A percentile compares a stretch with the other conserved stretches of the same genome.
phyloP scores from a whole-genome alignment of 2,329 filamentous ascomycete species.

The Alternaria hordeiaustralica region DNA sequence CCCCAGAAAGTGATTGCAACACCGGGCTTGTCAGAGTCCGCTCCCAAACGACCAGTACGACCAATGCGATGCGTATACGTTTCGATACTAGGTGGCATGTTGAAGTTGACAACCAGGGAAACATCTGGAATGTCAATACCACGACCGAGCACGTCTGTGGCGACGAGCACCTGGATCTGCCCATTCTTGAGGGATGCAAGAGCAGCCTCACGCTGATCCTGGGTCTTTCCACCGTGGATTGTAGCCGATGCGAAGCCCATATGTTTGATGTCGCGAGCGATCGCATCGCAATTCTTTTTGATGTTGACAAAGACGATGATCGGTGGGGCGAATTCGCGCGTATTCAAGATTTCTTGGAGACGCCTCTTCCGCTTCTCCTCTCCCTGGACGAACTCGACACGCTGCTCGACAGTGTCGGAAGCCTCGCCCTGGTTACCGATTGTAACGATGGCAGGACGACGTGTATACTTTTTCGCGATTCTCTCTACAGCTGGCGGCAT shows the following conservation, averaged over 20 bases:
- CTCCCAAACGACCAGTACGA: conserved; percentile 80
- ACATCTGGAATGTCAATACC: conserved; percentile 98
- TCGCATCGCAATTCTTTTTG: conserved; percentile 96
- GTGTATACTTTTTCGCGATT: conserved; percentile 96
- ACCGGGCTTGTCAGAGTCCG: conserved; percentile 94
- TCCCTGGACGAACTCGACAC: conserved; percentile 86
- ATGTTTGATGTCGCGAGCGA: conserved; percentile 90
- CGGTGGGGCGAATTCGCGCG: conserved; percentile 79
- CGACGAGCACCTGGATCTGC: conserved; percentile 84
- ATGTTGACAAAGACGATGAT: conserved; percentile 99
- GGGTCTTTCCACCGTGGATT: conserved; percentile 93
- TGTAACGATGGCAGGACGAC: conserved; percentile 88
- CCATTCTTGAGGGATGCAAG: conserved; percentile 83
- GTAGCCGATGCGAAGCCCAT: conserved; percentile 93
- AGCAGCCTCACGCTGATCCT: conserved; percentile 95
- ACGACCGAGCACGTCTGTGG: conserved; percentile 92
- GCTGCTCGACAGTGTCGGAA: conserved; percentile 96
- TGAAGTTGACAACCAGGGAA: conserved; percentile 95
- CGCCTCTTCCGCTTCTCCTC: conserved; percentile 98
- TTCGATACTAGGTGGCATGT: conserved; percentile 94
- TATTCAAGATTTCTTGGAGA: conserved; percentile 85
- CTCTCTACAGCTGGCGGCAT: conserved; percentile 93
- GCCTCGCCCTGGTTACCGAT: conserved; percentile 96
- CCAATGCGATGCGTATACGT: conserved; percentile 96
- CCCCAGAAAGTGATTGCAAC: conserved; percentile 95